These are phyloP conservation scores for Sanghuangporus sanghuang DNA, from an alignment of 1,284 basidiomycete genomes.

Conservation along the genomic window DNA sequence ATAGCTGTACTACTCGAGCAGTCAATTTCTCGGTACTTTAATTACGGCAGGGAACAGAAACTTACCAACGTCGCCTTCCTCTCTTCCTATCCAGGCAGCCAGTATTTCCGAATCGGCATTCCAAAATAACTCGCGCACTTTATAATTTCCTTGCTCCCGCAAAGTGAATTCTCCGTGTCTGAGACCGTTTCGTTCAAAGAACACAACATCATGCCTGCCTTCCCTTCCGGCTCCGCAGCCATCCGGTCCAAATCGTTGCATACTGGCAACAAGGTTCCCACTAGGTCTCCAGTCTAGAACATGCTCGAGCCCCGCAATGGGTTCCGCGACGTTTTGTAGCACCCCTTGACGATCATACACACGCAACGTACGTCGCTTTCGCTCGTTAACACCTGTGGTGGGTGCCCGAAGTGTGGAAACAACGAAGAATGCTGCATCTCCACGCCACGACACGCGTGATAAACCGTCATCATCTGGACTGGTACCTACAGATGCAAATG, in stretches of 20 bases:
- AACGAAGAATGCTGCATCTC: slow-evolving; percentile 87
- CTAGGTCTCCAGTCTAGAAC: slow-evolving; percentile 83
- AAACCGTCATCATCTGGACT: slow-evolving; percentile 70
- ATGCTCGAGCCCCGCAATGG: slow-evolving; percentile 79
- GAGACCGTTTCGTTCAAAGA: slow-evolving; percentile 94
- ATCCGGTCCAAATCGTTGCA: slow-evolving; percentile 77
- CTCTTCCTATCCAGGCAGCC: slow-evolving; percentile 78
- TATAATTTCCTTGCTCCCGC: slow-evolving; percentile 52
- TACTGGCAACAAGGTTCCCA: slow-evolving; percentile 80
- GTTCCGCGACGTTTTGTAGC: slow-evolving; percentile 84
- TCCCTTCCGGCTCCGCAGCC: slow-evolving; percentile 64
- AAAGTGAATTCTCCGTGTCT: slow-evolving; percentile 87
- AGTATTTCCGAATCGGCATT: slow-evolving; percentile 86
- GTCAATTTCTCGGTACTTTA: not conserved
- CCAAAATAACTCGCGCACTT: slow-evolving; percentile 79
- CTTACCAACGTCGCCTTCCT: slow-evolving; percentile 65
- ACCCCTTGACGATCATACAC: slow-evolving; percentile 78
- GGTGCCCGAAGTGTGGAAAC: slow-evolving; percentile 64
- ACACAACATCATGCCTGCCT: slow-evolving; percentile 83
- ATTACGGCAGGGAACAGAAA: slow-evolving; percentile 15
- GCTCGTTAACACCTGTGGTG: slow-evolving; percentile 27
- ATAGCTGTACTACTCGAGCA: slow-evolving; percentile 73
- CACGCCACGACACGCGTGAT: slow-evolving; percentile 87
- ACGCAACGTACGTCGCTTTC: slow-evolving; percentile 54
- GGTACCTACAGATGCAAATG: slow-evolving; percentile 35